Evolutionary conservation across 2,329 filamentous ascomycete genomes (phyloP).

Genomic region (Periconia sp.): DNA sequence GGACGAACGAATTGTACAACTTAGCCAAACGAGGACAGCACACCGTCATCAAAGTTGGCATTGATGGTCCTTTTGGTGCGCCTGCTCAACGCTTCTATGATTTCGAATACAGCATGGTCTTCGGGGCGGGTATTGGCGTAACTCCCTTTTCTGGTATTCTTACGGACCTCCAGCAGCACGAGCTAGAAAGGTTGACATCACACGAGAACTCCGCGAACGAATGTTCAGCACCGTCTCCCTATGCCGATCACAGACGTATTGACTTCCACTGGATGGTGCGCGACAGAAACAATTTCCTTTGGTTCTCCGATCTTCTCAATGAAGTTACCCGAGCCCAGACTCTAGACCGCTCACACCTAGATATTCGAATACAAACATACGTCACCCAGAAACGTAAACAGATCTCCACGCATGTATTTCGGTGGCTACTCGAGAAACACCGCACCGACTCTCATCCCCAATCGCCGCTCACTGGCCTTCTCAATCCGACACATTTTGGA

Average conservation of each 20-base stretch:
- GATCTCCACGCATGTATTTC: conserved; percentile 61
- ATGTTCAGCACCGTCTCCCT: conserved; percentile 24
- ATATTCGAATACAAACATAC: conserved; percentile 63
- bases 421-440: conserved; percentile 63
- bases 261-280: conserved; percentile 68
- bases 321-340: conserved; percentile 47
- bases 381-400: conserved; percentile 62
- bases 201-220: conserved; percentile 16
- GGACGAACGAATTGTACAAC: conserved; percentile 57
- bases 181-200: conserved; percentile 42
- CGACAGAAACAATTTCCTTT: conserved; percentile 62
- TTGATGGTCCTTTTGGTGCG: conserved; percentile 65
- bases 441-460: conserved; percentile 58
- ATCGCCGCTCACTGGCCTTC: conserved; percentile 61
- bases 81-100: conserved; percentile 66
- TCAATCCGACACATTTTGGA: conserved; percentile 62
- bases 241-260: conserved; percentile 55
- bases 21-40: conserved; percentile 48
- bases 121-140: conserved; percentile 64
- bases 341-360: conserved; percentile 46
- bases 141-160: conserved; percentile 65
- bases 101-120: conserved; percentile 62
- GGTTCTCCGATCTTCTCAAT: conserved; percentile 65
- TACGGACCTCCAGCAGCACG: conserved; percentile 58
- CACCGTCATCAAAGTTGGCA: conserved; percentile 55